Evolutionary conservation across 208 protist species (phyloP).

Genomic region (Trypanosoma platydactyli): DNA sequence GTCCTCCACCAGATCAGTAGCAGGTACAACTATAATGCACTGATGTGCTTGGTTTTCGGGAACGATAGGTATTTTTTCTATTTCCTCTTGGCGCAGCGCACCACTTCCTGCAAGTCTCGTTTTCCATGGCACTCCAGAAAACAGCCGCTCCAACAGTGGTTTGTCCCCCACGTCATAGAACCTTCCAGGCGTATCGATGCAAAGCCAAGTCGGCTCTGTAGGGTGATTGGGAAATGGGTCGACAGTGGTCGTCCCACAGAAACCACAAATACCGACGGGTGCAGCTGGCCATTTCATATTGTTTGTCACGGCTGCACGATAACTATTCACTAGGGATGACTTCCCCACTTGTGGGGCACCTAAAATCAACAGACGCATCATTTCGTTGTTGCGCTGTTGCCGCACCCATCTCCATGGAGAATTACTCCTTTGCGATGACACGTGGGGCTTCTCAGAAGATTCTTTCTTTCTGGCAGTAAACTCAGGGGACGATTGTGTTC

Average conservation of each 20-base stretch:
- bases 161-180: constrained; percentile 48
- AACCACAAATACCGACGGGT: constrained; percentile 75
- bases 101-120: constrained; percentile 50
- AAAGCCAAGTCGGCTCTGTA: constrained; percentile 65
- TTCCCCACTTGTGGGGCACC: constrained; percentile 80
- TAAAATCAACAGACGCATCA: constrained; percentile 77
- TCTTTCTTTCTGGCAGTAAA: neutral
- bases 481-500: constrained; percentile 12
- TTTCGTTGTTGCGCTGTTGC: constrained; percentile 6
- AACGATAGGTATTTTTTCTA: constrained; percentile 41
- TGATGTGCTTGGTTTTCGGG: constrained; percentile 66
- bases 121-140: constrained; percentile 70
- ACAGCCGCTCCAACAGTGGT: constrained; percentile 47
- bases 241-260: constrained; percentile 72
- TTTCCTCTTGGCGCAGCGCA: constrained; percentile 32
- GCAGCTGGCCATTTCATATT: constrained; percentile 72
- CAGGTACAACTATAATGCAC: constrained; percentile 69
- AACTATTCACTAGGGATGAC: constrained; percentile 78
- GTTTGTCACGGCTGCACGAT: constrained; percentile 56
- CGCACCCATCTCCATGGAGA: neutral
- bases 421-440: neutral
- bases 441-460: neutral
- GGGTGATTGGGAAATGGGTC: constrained; percentile 73
- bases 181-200: constrained; percentile 79
- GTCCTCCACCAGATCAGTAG: constrained; percentile 75